Conservation (phyloP, 305 asterid genomes). For the Fraxinus angustifolia region DNA sequence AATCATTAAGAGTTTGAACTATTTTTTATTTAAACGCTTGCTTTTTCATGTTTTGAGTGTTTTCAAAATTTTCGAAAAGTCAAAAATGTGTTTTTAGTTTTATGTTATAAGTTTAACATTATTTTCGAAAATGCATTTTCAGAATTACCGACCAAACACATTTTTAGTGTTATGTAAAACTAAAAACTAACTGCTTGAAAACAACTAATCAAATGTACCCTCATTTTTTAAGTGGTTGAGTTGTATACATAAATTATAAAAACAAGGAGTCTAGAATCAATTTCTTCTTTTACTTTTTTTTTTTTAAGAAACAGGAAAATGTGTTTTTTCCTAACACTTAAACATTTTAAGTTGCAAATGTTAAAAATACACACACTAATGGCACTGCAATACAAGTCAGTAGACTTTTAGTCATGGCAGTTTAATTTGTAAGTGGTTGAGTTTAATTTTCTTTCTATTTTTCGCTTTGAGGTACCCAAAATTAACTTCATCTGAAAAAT, state of each 20-base stretch:
- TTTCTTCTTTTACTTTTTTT: not conserved
- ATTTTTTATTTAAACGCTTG: not conserved
- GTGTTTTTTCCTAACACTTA: not conserved
- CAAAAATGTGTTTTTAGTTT: too few species aligned
- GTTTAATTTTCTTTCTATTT: not conserved
- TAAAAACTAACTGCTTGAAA: not conserved
- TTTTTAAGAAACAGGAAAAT: not conserved
- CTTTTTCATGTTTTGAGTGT: not conserved
- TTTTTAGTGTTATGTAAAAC: not conserved
- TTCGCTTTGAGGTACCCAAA: constrained; percentile 2
- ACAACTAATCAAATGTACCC: not conserved
- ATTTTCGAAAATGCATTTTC: not conserved
- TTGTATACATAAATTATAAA: not conserved
- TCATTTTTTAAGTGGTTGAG: not conserved
- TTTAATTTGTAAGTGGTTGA: not conserved
- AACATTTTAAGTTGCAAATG: not conserved
- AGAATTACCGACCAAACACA: not conserved
- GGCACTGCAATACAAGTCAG: not conserved
- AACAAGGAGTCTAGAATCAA: not conserved
- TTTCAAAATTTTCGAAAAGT: not conserved
- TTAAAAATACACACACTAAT: not conserved
- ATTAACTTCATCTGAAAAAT: not conserved
- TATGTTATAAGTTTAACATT: not conserved
- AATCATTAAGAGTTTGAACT: not conserved
- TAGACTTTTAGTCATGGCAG: not conserved